These are phyloP conservation scores for Euryodendron excelsum DNA, from an alignment of 148 eudicot species.

Conservation along the genomic window DNA sequence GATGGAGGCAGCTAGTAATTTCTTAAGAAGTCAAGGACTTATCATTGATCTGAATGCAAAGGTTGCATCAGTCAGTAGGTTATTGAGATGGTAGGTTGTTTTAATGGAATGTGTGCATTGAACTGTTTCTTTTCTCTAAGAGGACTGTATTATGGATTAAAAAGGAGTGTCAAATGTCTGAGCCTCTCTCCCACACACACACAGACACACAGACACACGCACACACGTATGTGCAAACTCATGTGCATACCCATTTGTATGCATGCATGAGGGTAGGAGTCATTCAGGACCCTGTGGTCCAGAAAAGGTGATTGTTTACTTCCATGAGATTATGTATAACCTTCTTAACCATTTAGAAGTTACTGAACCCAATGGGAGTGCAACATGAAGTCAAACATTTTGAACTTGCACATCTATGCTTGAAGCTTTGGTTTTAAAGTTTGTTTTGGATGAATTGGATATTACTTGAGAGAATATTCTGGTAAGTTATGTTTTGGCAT, in stretches of 20 bases:
- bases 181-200: too few species aligned
- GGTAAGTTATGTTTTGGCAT: not conserved
- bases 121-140: not conserved
- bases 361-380: not conserved
- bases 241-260: too few species aligned
- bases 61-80: conserved; percentile 35
- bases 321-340: not conserved
- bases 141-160: too few species aligned
- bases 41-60: conserved; percentile 38
- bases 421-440: not conserved
- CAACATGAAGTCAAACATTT: not conserved
- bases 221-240: too few species aligned
- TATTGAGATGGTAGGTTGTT: conserved; percentile 45
- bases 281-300: not conserved
- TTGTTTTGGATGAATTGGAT: not conserved
- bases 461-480: not conserved
- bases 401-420: too few species aligned
- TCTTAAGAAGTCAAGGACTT: conserved; percentile 41
- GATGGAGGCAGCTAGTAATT: conserved; percentile 43
- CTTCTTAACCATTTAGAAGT: not conserved
- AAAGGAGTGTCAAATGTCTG: not conserved
- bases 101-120: not conserved
- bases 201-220: too few species aligned
- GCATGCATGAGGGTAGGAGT: too few species aligned
- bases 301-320: not conserved